Evolutionary conservation across 2,329 filamentous ascomycete species (phyloP), one percentile per base, ranked within the genome.

Genomic region (Dichotomopilus funicola): DNA sequence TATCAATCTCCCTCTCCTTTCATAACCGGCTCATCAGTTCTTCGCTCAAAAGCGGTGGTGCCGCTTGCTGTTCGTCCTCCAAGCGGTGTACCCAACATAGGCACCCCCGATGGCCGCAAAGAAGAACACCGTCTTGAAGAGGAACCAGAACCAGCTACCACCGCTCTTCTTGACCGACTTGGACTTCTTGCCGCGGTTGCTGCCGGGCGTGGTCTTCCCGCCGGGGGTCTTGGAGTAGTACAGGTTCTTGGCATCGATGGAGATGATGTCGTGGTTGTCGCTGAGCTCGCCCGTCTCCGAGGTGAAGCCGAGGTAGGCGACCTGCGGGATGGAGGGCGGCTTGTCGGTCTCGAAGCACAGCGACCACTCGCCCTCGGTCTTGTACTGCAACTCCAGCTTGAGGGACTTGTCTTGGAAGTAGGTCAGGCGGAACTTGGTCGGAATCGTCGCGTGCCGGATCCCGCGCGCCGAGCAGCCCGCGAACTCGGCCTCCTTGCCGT

Each of bases 191-290:
- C 65, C 68, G 47, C 63, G 61, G 62, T 70, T 62, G 56, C 67
- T 67, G 58, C 67, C 73, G 56, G 70, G 70, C 31, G 71, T 71
- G n/a, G 72, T 63, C 58, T 69, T 71, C 62, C 64, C 70, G 51
- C 69, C 70, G 50, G 69, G 67, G 51, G 76, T 82, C 65, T 76
- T 75, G 34, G 73, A 73, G 55, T 81, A 85, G 76, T 97, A 97
- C 59, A 99, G 77, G 72, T 96, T 99, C 77, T 87, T 88, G 55
- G 92, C 86, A 61, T 85, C 78, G 65, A 99, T 81, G 50, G 84
- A 87, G 69, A 97, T 84, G 71, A 99, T 95, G 74, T 99, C 94
- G 78, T 96, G 92, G 78, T 96, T 96, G 75, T 99, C 94, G 72
- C 86, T 90, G 62, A 99, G 82, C 76, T 99, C 92, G 67, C 94